Evolutionary conservation across 2,329 filamentous ascomycete species (phyloP).

Genomic region (Elsinoe necatrix): DNA sequence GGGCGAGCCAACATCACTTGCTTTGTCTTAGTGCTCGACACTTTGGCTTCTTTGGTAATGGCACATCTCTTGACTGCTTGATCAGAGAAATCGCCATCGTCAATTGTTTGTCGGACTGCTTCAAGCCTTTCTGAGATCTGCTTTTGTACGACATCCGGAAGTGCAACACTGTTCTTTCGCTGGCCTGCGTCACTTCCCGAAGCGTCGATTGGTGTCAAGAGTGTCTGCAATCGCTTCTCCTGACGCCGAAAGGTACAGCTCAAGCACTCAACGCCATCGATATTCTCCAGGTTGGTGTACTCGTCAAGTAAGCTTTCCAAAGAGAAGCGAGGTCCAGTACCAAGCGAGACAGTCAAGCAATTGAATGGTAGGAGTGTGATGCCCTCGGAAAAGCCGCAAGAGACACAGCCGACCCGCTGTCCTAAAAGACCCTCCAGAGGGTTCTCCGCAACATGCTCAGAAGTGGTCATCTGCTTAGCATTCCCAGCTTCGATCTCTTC

Average conservation of each 20-base stretch:
- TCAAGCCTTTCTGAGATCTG: conserved; percentile 49
- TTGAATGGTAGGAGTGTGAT: conserved; percentile 89
- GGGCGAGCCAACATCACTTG: conserved; percentile 79
- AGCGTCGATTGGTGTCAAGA: conserved; percentile 26
- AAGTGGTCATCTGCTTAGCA: neutral
- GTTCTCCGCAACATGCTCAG: conserved; percentile 43
- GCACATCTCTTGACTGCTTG: conserved; percentile 39
- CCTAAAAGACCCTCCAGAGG: conserved; percentile 82
- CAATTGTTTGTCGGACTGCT: conserved; percentile 61
- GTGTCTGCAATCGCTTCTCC: conserved; percentile 44
- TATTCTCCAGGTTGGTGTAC: conserved; percentile 75
- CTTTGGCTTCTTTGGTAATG: conserved; percentile 53
- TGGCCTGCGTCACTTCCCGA: neutral
- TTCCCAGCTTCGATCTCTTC: conserved; percentile 9
- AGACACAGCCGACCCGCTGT: conserved; percentile 78
- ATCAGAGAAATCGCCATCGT: conserved; percentile 70
- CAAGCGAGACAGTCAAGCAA: conserved; percentile 78
- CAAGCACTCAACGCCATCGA: conserved; percentile 81
- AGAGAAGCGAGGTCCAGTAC: conserved; percentile 56
- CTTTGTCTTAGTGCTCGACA: conserved; percentile 75
- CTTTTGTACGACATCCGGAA: conserved; percentile 37
- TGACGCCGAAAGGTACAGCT: conserved; percentile 72
- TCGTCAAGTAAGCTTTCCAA: conserved; percentile 73
- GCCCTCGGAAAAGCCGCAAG: conserved; percentile 79
- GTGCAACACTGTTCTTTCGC: conserved; percentile 17